A percentile compares a stretch with the other conserved stretches of the same genome.
Conservation (phyloP, 2,329 filamentous ascomycete species). For the Exophiala bonariae region DNA sequence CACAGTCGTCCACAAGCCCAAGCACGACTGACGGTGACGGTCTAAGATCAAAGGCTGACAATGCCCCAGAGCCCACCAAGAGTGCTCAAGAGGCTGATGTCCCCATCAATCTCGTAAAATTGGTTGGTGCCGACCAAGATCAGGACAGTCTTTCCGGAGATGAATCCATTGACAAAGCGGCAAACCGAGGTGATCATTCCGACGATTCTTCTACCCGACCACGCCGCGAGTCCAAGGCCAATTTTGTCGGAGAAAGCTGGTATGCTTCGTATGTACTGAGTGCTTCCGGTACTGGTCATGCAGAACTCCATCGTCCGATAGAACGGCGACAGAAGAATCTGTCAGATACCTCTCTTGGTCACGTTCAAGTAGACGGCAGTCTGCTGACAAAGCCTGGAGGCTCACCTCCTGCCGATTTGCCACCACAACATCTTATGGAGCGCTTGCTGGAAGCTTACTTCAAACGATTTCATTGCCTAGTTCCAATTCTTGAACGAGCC, state of each 20-base stretch:
- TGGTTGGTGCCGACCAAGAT: background rate
- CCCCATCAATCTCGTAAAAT: background rate
- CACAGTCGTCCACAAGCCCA: background rate
- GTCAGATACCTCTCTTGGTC: background rate
- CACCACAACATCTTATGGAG: slow-evolving; percentile 6
- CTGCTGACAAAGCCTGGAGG: background rate
- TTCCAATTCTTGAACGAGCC: slow-evolving; percentile 4
- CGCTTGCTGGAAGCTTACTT: slow-evolving; percentile 47
- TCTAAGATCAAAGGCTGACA: background rate
- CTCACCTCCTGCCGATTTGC: slow-evolving; percentile 1
- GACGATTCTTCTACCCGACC: background rate
- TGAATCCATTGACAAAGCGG: background rate
- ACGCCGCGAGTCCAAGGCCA: background rate
- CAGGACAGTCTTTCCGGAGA: background rate
- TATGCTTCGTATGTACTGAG: slow-evolving; percentile 9
- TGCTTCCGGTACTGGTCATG: background rate
- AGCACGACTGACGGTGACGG: background rate
- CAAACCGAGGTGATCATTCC: background rate
- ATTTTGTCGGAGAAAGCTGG: slow-evolving; percentile 11
- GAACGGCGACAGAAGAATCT: background rate
- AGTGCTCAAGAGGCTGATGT: slow-evolving; percentile 1
- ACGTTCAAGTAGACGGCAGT: background rate
- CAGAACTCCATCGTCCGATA: slow-evolving; percentile 3
- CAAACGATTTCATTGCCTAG: slow-evolving; percentile 30
- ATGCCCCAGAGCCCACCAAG: background rate